Evolutionary conservation across 768 basidiomycete genomes (phyloP).

Genomic region (Amanita rimosa): DNA sequence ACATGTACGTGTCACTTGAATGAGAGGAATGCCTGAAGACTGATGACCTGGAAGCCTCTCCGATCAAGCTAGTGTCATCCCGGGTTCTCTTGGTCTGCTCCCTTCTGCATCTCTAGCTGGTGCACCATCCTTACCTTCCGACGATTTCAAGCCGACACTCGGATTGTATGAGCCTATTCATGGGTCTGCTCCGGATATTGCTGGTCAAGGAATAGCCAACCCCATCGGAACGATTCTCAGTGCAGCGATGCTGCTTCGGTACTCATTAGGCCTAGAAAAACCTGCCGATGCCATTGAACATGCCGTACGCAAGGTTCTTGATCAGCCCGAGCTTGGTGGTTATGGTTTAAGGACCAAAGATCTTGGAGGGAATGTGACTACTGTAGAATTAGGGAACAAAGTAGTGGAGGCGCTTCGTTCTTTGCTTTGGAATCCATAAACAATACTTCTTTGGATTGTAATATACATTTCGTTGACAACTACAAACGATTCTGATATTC

Average conservation of each 20-base stretch:
- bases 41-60: conserved; percentile 53
- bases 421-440: conserved; percentile 28
- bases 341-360: conserved; percentile 76
- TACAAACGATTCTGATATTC: background rate
- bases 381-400: conserved; percentile 74
- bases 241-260: conserved; percentile 86
- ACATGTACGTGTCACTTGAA: conserved; percentile 62
- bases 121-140: conserved; percentile 54
- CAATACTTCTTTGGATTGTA: background rate
- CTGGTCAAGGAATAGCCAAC: conserved; percentile 89
- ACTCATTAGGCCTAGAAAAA: conserved; percentile 83
- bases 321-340: conserved; percentile 58
- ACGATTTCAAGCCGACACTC: conserved; percentile 62
- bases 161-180: conserved; percentile 98
- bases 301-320: conserved; percentile 87
- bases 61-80: conserved; percentile 94
- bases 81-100: conserved; percentile 90
- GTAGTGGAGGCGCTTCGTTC: conserved; percentile 60
- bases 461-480: background rate
- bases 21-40: background rate
- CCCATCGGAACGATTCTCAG: conserved; percentile 94
- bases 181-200: conserved; percentile 91
- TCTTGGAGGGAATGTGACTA: conserved; percentile 68
- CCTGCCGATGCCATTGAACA: conserved; percentile 80
- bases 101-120: conserved; percentile 96